These are phyloP conservation scores for Byssothecium circinans DNA, from an alignment of 2,329 filamentous ascomycete genomes.

Conservation along the genomic window DNA sequence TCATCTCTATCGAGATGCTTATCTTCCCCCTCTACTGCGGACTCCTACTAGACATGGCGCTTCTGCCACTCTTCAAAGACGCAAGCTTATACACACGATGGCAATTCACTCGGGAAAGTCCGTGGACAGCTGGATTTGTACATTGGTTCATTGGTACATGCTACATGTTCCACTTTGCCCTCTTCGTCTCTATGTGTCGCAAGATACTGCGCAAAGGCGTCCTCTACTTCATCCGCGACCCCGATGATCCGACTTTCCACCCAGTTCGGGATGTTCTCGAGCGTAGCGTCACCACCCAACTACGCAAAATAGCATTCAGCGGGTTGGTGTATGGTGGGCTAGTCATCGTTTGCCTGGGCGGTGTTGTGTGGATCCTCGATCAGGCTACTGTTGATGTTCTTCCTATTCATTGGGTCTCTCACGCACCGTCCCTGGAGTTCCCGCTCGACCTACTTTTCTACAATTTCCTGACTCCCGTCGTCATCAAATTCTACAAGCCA, in stretches of 20 bases:
- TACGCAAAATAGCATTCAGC: slow-evolving; percentile 94
- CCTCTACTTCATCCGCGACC: slow-evolving; percentile 96
- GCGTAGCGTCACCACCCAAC: slow-evolving; percentile 85
- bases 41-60: slow-evolving; percentile 80
- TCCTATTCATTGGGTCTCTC: slow-evolving; percentile 90
- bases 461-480: slow-evolving; percentile 91
- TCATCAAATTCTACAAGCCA: slow-evolving; percentile 81
- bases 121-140: slow-evolving; percentile 89
- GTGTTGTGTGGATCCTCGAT: slow-evolving; percentile 90
- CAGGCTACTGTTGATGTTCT: slow-evolving; percentile 70
- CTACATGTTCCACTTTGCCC: slow-evolving; percentile 99
- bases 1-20: slow-evolving; percentile 99
- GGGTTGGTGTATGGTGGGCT: slow-evolving; percentile 93
- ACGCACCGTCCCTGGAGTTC: slow-evolving; percentile 90
- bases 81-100: slow-evolving; percentile 77
- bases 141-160: slow-evolving; percentile 99
- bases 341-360: slow-evolving; percentile 89
- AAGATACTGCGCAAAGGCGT: slow-evolving; percentile 96
- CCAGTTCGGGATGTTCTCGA: slow-evolving; percentile 96
- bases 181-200: slow-evolving; percentile 98
- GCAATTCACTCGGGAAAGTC: slow-evolving; percentile 74
- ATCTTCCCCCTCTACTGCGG: slow-evolving; percentile 96
- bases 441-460: slow-evolving; percentile 93
- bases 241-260: slow-evolving; percentile 97
- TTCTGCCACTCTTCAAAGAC: slow-evolving; percentile 84